These are phyloP conservation scores for Microsporum audouinii DNA, from an alignment of 2,329 filamentous ascomycete genomes.

Conservation along the genomic window DNA sequence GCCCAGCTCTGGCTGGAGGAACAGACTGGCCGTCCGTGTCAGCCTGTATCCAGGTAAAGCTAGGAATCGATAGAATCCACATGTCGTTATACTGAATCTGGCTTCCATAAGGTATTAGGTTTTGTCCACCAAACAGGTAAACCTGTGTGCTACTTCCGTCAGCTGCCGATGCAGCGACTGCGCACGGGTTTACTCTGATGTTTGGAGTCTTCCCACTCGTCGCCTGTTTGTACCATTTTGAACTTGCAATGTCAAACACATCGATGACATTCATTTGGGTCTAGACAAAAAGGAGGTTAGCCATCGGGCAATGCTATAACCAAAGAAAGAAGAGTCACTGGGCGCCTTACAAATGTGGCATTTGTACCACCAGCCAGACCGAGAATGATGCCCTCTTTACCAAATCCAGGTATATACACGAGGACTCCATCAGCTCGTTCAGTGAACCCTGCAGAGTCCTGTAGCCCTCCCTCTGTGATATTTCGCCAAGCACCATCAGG, in stretches of 20 bases:
- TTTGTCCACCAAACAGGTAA: slow-evolving; percentile 68
- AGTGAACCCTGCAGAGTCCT: slow-evolving; percentile 55
- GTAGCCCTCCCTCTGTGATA: slow-evolving; percentile 59
- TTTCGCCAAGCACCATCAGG: slow-evolving; percentile 57
- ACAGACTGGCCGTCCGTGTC: slow-evolving; percentile 38
- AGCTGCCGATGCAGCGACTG: slow-evolving; percentile 59
- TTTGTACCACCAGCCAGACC: slow-evolving; percentile 65
- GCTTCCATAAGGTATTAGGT: slow-evolving; percentile 50
- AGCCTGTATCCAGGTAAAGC: slow-evolving; percentile 67
- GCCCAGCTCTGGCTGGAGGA: slow-evolving; percentile 54
- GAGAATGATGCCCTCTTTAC: slow-evolving; percentile 61
- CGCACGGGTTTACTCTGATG: slow-evolving; percentile 55
- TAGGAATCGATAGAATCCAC: slow-evolving; percentile 70
- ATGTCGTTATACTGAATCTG: slow-evolving; percentile 57
- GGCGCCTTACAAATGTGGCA: slow-evolving; percentile 47
- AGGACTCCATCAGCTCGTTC: slow-evolving; percentile 63
- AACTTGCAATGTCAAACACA: slow-evolving; percentile 63
- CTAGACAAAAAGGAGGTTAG: slow-evolving; percentile 19
- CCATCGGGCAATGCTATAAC: neutral
- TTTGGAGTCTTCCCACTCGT: slow-evolving; percentile 50
- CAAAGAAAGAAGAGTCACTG: neutral
- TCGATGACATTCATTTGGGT: slow-evolving; percentile 62
- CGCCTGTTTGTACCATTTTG: slow-evolving; percentile 62
- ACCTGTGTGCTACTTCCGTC: slow-evolving; percentile 66
- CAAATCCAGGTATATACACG: slow-evolving; percentile 66